A percentile compares a stretch with the other conserved stretches of the same genome.
Evolutionary conservation across 306 rosid species (phyloP).

Genomic region (Lathyrus aphaca): DNA sequence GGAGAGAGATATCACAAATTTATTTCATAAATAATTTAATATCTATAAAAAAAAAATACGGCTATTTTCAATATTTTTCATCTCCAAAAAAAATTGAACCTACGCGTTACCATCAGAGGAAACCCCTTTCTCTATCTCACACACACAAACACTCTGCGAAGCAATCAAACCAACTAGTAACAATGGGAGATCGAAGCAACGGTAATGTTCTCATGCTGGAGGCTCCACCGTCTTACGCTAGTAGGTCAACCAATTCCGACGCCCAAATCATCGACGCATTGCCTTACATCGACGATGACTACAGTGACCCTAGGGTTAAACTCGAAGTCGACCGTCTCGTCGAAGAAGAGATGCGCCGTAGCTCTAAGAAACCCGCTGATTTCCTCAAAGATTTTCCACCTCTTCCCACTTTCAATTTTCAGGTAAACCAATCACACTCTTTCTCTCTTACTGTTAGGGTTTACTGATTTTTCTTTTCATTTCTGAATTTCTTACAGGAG

Average conservation of each 20-base stretch:
- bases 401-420: conserved; percentile 65
- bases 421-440: conserved; percentile 43
- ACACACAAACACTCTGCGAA: too few species aligned
- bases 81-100: too few species aligned
- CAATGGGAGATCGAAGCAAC: neutral
- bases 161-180: neutral
- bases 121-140: too few species aligned
- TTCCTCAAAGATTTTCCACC: conserved; percentile 94
- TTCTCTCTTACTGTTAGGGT: conserved; percentile 1
- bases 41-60: too few species aligned
- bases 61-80: too few species aligned
- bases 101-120: too few species aligned
- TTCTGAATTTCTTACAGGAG: conserved; percentile 44
- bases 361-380: conserved; percentile 79
- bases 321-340: conserved; percentile 83
- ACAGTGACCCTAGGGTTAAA: conserved; percentile 70
- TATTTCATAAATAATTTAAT: too few species aligned
- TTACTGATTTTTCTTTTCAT: neutral
- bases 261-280: conserved; percentile 82
- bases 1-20: too few species aligned
- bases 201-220: conserved; percentile 69
- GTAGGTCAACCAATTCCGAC: conserved; percentile 50
- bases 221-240: conserved; percentile 62
- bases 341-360: conserved; percentile 93
- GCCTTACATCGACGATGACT: conserved; percentile 94